Base-by-base conservation (phyloP, 805 yeast species). In the Alloascoidea hylecoeti region DNA sequence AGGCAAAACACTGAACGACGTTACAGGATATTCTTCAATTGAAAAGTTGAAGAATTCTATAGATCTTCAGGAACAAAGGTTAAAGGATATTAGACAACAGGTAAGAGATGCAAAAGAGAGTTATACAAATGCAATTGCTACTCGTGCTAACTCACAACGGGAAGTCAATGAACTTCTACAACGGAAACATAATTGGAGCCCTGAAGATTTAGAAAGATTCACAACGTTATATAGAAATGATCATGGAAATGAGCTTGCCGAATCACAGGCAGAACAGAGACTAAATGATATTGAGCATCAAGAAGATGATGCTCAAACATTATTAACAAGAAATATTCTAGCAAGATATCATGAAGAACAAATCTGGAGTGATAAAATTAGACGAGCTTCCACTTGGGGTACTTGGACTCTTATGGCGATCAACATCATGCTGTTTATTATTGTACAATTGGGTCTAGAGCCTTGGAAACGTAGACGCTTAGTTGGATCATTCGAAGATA, bases 321-420 rank as follows among this genome's bases (percentile, higher is more conserved):
- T 68, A 40, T 58, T 86, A 35, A 77, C 85, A 14, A 76, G 76
- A 40, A 78, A 83, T 42, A 92, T 92, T 14, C 63, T 89, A 50
- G 76, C 86, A 2, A 64, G 97, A 47, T 92, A 92, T 50, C 95
- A 89, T 44, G 97, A 92, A 54, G 99, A 92, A 51, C 97, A 92
- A 56, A 75, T 92, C 4, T 92, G 98, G 97, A 84, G 96, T 2
- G 98, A 92, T 58, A 88, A 88, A 56, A 92, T 92, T 42, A 66
- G 98, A 43, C 71, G 88, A 46, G 85, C 94, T 3, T 83, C 95
- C 4, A 88, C 97, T 0, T 92, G 96, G 94, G 98, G 97, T 2
- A 92, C 99, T 0, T 75, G 92, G 68, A 61, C 78, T 3, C 64
- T 92, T 34, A 85, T 88, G 94, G 92, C 85, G 1, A 69, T 85